Percentiles rank a stretch among this genome's conserved stretches.
phyloP scores from a whole-genome alignment of 306 rosid species.

The Calophaca sinica region DNA sequence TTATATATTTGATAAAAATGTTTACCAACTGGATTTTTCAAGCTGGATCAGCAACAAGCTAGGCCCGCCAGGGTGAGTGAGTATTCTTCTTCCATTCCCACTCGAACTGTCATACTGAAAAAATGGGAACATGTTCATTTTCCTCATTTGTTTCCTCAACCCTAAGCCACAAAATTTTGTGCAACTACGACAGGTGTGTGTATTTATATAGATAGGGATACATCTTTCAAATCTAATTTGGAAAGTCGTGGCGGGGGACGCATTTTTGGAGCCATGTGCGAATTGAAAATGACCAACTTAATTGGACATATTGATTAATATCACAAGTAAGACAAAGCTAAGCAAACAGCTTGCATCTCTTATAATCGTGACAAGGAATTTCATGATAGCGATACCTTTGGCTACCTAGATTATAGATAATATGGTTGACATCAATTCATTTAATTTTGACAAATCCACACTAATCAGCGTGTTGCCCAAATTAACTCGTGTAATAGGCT shows the following conservation, averaged over 20 bases:
- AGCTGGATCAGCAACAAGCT: background rate
- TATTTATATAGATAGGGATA: constrained; percentile 32
- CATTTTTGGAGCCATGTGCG: constrained; percentile 44
- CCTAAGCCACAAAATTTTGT: constrained; percentile 46
- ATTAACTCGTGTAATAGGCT: background rate
- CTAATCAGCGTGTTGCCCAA: too few species aligned
- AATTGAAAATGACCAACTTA: constrained; percentile 48
- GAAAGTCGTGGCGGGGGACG: constrained; percentile 36
- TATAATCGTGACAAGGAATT: constrained; percentile 51
- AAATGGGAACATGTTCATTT: constrained; percentile 23
- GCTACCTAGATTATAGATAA: constrained; percentile 4
- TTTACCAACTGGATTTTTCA: background rate
- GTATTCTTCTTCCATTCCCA: constrained; percentile 9
- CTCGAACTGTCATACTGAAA: constrained; percentile 5
- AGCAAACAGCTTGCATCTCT: constrained; percentile 20
- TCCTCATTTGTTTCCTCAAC: constrained; percentile 31
- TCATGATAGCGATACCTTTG: constrained; percentile 51
- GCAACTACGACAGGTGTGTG: constrained; percentile 16
- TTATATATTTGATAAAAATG: constrained; percentile 34
- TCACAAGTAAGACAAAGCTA: constrained; percentile 50
- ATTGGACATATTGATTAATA: constrained; percentile 45
- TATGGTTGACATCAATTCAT: constrained; percentile 1
- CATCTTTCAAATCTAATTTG: constrained; percentile 16
- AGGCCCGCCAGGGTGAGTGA: constrained; percentile 22
- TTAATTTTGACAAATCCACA: constrained; percentile 1